phyloP scores from a whole-genome alignment of 805 yeast species.

The Suhomyces sp. region DNA sequence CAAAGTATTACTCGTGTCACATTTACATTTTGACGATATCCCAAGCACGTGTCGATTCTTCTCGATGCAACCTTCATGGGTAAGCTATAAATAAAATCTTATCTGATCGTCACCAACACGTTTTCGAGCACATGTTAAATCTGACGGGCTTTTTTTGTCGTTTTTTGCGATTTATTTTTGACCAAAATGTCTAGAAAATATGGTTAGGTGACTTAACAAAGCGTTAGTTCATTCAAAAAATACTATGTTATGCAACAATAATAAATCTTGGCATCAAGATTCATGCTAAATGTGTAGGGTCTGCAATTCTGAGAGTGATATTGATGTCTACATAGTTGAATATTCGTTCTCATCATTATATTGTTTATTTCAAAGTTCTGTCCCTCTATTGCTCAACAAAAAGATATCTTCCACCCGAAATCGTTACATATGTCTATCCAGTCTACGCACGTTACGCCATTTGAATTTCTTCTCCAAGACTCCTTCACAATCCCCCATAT shows the following conservation, averaged over 20 bases:
- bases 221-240: too few species aligned
- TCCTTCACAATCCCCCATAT: constrained; percentile 24
- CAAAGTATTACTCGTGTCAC: background rate
- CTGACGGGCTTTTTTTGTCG: background rate
- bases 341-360: background rate
- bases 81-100: too few species aligned
- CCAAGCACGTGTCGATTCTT: background rate
- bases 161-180: background rate
- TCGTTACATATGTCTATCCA: constrained; percentile 29
- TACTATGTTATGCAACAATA: too few species aligned
- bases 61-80: background rate
- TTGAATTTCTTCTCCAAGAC: constrained; percentile 23
- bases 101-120: background rate
- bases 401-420: constrained; percentile 22
- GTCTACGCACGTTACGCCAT: constrained; percentile 19
- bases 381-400: constrained; percentile 2
- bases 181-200: too few species aligned
- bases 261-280: too few species aligned
- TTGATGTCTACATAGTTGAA: background rate
- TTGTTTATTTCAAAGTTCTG: too few species aligned
- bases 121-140: background rate
- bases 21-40: background rate
- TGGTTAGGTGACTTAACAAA: background rate
- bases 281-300: too few species aligned
- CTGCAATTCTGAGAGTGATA: too few species aligned